A percentile compares a stretch with the other conserved stretches of the same genome.
phyloP scores from a whole-genome alignment of 2,329 filamentous ascomycete genomes.

The Fusarium anguioides region DNA sequence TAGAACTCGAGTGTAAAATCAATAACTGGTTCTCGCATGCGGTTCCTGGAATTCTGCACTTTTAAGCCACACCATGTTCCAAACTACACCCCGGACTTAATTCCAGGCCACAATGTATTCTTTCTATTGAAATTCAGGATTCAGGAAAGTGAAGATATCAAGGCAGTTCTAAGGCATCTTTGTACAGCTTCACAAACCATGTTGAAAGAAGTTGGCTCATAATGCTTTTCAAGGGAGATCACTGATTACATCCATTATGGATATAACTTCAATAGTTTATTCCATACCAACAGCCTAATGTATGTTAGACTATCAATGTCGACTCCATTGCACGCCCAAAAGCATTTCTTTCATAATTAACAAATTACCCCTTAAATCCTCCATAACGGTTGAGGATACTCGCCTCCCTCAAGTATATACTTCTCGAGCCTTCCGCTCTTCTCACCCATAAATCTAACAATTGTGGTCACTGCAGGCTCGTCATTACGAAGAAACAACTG shows the following conservation, averaged over 20 bases:
- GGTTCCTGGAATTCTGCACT: background rate
- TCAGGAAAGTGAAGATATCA: background rate
- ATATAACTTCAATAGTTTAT: background rate
- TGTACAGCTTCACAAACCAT: too few species aligned
- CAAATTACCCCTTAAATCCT: background rate
- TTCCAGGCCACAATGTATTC: background rate
- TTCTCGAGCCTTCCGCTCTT: conserved; percentile 21
- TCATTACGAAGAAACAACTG: conserved; percentile 20
- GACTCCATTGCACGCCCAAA: background rate
- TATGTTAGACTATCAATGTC: background rate
- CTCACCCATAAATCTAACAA: background rate
- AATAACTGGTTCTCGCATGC: too few species aligned
- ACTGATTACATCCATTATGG: too few species aligned
- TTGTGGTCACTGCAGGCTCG: background rate
- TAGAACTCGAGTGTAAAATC: too few species aligned
- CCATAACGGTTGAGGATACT: conserved; percentile 31
- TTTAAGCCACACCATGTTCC: background rate
- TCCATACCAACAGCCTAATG: background rate
- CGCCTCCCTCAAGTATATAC: conserved; percentile 32
- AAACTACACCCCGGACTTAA: background rate
- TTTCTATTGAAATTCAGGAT: background rate
- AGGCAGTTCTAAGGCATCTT: background rate
- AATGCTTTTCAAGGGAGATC: background rate
- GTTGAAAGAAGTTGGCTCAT: background rate
- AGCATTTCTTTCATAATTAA: background rate